These are phyloP conservation scores for Petunia axillaris DNA, from an alignment of 257 asterid genomes.

Conservation along the genomic window DNA sequence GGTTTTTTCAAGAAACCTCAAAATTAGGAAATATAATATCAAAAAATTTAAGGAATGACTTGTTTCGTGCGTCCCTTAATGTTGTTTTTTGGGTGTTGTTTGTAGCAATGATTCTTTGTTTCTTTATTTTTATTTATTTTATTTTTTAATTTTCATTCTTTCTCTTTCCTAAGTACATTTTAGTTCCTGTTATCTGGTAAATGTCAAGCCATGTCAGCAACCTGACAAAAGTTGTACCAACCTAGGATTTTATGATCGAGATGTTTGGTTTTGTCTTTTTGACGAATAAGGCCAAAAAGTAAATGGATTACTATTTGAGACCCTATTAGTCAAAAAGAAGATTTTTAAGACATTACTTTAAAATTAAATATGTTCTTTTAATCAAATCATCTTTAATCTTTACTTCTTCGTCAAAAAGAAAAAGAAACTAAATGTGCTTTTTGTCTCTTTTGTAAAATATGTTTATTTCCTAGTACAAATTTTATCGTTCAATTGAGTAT, in stretches of 20 bases:
- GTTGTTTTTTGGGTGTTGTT: neutral
- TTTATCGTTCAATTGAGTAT: no score
- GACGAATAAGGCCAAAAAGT: conserved; percentile 54
- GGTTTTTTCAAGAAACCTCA: conserved; percentile 11
- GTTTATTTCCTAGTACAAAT: no score
- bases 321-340: neutral
- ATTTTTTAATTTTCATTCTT: neutral
- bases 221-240: conserved; percentile 47
- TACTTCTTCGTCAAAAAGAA: neutral
- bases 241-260: conserved; percentile 55
- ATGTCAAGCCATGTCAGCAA: conserved; percentile 57
- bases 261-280: conserved; percentile 44
- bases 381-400: neutral
- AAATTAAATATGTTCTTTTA: neutral
- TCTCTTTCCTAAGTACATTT: neutral
- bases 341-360: neutral
- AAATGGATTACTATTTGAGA: neutral
- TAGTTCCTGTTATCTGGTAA: conserved; percentile 28
- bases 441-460: no score
- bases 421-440: neutral
- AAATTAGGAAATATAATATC: neutral
- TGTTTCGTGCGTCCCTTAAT: conserved; percentile 29
- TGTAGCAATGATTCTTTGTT: conserved; percentile 17
- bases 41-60: conserved; percentile 1
- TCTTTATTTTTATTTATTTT: neutral